Conservation (phyloP, 805 yeast species). For the Yamadazyma tumulicola region DNA sequence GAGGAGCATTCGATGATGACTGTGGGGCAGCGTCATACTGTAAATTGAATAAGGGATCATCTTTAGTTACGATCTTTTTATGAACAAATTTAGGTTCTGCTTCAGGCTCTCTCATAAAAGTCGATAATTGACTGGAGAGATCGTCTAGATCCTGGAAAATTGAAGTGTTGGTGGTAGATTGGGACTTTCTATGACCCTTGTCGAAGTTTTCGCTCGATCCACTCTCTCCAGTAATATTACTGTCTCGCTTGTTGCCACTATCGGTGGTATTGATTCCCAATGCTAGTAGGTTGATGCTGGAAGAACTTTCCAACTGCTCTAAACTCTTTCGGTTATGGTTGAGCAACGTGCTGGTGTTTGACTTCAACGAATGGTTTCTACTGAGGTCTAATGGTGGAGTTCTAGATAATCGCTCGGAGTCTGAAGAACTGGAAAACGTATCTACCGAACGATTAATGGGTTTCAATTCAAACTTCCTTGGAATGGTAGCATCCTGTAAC, state of each 20-base stretch:
- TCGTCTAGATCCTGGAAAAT: slow-evolving; percentile 26
- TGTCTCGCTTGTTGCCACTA: slow-evolving; percentile 7
- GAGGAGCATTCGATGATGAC: too few relatives aligned
- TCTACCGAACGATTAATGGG: slow-evolving; percentile 32
- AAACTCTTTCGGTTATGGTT: neutral
- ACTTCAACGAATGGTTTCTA: slow-evolving; percentile 11
- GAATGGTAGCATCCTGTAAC: slow-evolving; percentile 7
- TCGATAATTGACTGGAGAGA: slow-evolving; percentile 23
- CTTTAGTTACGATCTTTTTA: slow-evolving; percentile 12
- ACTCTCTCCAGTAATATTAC: slow-evolving; percentile 7
- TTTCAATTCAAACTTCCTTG: slow-evolving; percentile 19
- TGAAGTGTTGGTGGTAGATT: slow-evolving; percentile 25
- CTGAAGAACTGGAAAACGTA: slow-evolving; percentile 25
- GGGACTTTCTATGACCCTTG: slow-evolving; percentile 14
- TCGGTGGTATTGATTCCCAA: slow-evolving; percentile 1
- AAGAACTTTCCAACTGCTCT: neutral
- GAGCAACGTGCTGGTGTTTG: slow-evolving; percentile 5
- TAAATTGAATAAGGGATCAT: slow-evolving; percentile 6
- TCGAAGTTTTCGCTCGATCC: slow-evolving; percentile 7
- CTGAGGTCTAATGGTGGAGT: slow-evolving; percentile 13
- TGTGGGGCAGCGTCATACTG: neutral
- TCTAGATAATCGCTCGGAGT: slow-evolving; percentile 10
- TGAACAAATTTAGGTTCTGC: slow-evolving; percentile 11
- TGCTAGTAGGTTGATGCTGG: slow-evolving; percentile 2
- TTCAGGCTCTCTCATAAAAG: slow-evolving; percentile 13